phyloP scores from a whole-genome alignment of 306 rosid genomes.

The Astragalus membranaceus region DNA sequence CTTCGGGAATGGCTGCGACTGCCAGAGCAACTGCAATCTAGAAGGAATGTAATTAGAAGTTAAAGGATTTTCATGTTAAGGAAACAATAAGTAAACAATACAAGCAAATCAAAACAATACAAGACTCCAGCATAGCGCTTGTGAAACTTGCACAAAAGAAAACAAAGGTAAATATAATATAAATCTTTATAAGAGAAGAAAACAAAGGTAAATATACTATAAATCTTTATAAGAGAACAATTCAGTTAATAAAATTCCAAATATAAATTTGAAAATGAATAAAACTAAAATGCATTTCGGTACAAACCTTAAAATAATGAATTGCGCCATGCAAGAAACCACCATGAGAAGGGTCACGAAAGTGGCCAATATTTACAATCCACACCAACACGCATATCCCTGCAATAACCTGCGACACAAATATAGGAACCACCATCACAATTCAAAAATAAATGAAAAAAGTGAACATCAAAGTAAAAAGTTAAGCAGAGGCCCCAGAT shows the following conservation, averaged over 20 bases:
- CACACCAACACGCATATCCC: conserved; percentile 92
- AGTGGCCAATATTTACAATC: conserved; percentile 97
- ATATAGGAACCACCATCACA: conserved; percentile 11
- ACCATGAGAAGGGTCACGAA: conserved; percentile 98
- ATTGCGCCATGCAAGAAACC: conserved; percentile 92
- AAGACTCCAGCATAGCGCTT: conserved; percentile 17
- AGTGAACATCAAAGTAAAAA: conserved; percentile 12
- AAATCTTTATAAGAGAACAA: conserved; percentile 10
- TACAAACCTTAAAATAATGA: conserved; percentile 94
- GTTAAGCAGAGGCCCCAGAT: neutral
- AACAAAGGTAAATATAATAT: neutral
- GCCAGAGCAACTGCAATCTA: conserved; percentile 99
- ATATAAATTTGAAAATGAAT: neutral
- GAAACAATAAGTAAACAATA: conserved; percentile 5
- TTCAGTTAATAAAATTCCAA: neutral
- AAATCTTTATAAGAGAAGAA: too few species aligned
- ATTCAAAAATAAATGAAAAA: conserved; percentile 12
- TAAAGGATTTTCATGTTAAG: conserved; percentile 20
- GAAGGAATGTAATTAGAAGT: conserved; percentile 22
- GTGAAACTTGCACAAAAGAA: conserved; percentile 9
- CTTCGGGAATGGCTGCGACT: conserved; percentile 99
- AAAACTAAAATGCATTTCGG: neutral
- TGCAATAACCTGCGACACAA: conserved; percentile 76
- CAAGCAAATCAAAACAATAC: conserved; percentile 9
- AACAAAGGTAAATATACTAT: neutral